These are phyloP conservation scores for Rhypophila decipiens DNA, from an alignment of 495 filamentous ascomycete genomes.

Conservation along the genomic window DNA sequence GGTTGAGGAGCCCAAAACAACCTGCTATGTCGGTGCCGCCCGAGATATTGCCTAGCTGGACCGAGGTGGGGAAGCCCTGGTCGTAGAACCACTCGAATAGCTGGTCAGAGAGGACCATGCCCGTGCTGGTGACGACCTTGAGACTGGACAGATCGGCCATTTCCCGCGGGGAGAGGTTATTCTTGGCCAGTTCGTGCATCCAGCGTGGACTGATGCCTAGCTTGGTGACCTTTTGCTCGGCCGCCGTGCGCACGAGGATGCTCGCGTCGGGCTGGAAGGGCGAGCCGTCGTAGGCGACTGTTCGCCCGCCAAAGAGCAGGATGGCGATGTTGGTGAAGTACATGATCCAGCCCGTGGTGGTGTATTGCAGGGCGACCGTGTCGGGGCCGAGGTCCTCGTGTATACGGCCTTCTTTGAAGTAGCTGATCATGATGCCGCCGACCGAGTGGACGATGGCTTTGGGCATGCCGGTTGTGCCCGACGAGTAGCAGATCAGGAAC, in stretches of 20 bases:
- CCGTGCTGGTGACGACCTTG: constrained; percentile 57
- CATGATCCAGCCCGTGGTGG: constrained; percentile 81
- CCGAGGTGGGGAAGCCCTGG: constrained; percentile 56
- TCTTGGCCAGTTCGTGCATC: constrained; percentile 61
- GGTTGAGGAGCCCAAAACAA: constrained; percentile 63
- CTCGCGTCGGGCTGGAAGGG: constrained; percentile 62
- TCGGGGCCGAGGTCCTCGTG: constrained; percentile 48
- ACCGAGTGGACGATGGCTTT: constrained; percentile 71
- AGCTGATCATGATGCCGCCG: constrained; percentile 54
- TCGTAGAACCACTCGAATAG: constrained; percentile 83
- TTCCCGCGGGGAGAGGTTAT: constrained; percentile 50
- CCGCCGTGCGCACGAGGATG: constrained; percentile 53
- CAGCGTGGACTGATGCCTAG: constrained; percentile 70
- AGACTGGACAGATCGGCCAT: constrained; percentile 56
- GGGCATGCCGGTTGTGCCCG: constrained; percentile 65
- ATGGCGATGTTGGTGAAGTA: constrained; percentile 53
- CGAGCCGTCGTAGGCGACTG: constrained; percentile 69
- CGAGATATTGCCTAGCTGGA: constrained; percentile 65
- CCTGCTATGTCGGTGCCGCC: constrained; percentile 74
- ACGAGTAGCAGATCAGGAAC: constrained; percentile 65
- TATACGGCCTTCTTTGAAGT: constrained; percentile 54
- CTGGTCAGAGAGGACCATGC: constrained; percentile 69
- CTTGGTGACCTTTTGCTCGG: constrained; percentile 51
- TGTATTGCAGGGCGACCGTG: constrained; percentile 51
- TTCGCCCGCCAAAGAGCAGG: constrained; percentile 49